These are phyloP conservation scores for Massarina eburnea DNA, from an alignment of 2,329 filamentous ascomycete genomes.

Conservation along the genomic window DNA sequence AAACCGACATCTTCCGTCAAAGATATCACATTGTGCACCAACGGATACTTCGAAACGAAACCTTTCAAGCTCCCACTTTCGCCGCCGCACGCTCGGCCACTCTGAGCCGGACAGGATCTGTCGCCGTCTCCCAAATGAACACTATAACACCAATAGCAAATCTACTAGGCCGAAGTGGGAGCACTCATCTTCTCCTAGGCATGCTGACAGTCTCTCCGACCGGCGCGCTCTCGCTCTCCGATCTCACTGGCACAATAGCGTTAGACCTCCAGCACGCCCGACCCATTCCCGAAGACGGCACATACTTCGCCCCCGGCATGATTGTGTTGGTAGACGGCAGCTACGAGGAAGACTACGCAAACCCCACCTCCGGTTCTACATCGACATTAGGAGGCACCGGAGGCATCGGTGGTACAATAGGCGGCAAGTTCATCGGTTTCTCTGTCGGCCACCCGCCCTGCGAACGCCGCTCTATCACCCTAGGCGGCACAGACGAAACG, in stretches of 20 bases:
- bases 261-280: slow-evolving; percentile 80
- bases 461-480: slow-evolving; percentile 76
- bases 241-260: slow-evolving; percentile 83
- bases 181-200: slow-evolving; percentile 82
- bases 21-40: slow-evolving; percentile 92
- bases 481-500: slow-evolving; percentile 65
- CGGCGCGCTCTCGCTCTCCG: slow-evolving; percentile 78
- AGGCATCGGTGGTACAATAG: slow-evolving; percentile 85
- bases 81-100: slow-evolving; percentile 56
- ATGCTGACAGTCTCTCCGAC: slow-evolving; percentile 80
- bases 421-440: slow-evolving; percentile 88
- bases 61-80: slow-evolving; percentile 82
- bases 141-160: slow-evolving; percentile 86
- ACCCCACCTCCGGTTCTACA: slow-evolving; percentile 61
- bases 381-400: slow-evolving; percentile 68
- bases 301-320: slow-evolving; percentile 95
- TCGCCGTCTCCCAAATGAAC: slow-evolving; percentile 59
- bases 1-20: slow-evolving; percentile 84
- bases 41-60: slow-evolving; percentile 86
- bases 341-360: slow-evolving; percentile 90
- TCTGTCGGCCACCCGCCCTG: slow-evolving; percentile 90
- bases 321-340: slow-evolving; percentile 91
- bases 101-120: slow-evolving; percentile 61
- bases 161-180: slow-evolving; percentile 75
- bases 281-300: slow-evolving; percentile 79